Percentiles rank a stretch among this genome's conserved stretches.
Conservation (phyloP, 306 rosid genomes). For the Quercus berberidifolia region DNA sequence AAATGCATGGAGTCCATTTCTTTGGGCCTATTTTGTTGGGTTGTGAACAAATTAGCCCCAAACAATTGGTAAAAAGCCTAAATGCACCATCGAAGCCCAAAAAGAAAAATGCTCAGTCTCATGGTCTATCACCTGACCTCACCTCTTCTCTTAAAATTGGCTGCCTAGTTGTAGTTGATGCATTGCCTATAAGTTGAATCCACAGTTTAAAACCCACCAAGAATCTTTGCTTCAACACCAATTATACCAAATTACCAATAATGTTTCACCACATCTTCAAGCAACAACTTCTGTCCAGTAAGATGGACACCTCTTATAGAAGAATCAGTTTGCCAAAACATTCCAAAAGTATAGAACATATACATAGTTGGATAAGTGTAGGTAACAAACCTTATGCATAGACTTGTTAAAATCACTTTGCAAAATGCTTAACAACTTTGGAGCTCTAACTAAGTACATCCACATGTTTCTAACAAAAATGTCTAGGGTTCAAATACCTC, state of each 20-base stretch:
- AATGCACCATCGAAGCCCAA: no score
- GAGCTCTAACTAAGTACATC: no score
- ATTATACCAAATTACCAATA: background rate
- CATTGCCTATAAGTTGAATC: background rate
- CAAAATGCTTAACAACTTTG: no score
- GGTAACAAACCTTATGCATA: background rate
- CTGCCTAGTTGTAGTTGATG: background rate
- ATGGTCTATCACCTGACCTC: no score
- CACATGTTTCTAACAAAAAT: no score
- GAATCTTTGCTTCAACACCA: background rate
- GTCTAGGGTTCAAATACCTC: no score
- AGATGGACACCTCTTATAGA: background rate
- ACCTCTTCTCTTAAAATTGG: background rate
- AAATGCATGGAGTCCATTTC: no score
- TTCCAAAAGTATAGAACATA: background rate
- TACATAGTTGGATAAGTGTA: background rate
- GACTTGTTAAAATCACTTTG: no score
- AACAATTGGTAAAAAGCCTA: no score
- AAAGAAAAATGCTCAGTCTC: no score
- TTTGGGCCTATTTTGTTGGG: no score
- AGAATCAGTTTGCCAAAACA: background rate
- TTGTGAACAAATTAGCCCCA: no score
- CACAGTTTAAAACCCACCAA: background rate
- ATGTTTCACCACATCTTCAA: background rate
- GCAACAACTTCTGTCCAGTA: background rate